Evolutionary conservation across 2,329 filamentous ascomycete genomes (phyloP).

Genomic region (Xylaria digitata): DNA sequence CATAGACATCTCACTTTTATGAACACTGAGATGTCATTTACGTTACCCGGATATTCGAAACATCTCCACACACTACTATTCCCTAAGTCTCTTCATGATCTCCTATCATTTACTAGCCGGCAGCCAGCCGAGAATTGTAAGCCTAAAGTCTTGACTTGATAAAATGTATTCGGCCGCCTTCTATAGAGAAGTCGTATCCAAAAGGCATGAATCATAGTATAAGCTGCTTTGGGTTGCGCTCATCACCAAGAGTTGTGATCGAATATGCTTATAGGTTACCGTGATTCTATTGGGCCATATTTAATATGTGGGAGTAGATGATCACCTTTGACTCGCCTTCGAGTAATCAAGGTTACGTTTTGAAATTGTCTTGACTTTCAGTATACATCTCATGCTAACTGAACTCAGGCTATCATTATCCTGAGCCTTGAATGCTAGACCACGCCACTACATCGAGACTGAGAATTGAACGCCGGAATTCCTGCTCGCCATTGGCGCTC

Average conservation of each 20-base stretch:
- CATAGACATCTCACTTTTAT: background rate
- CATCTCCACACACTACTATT: too few relatives aligned
- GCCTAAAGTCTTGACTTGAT: background rate
- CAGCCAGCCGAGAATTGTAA: background rate
- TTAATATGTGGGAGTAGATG: background rate
- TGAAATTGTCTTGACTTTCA: too few relatives aligned
- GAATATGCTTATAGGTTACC: background rate
- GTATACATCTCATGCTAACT: background rate
- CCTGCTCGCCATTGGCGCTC: too few relatives aligned
- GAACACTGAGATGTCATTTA: background rate
- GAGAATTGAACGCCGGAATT: background rate
- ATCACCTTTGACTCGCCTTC: background rate
- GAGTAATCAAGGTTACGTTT: background rate
- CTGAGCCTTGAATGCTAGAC: background rate
- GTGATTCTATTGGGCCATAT: too few relatives aligned
- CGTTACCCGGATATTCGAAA: background rate
- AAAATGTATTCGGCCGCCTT: background rate
- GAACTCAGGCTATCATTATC: background rate
- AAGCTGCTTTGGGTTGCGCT: background rate
- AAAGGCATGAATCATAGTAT: background rate
- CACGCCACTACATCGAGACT: background rate
- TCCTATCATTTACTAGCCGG: background rate
- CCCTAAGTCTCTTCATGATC: background rate
- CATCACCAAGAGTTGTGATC: background rate
- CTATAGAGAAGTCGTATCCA: background rate